Percentiles rank a stretch among this genome's conserved stretches.
These are phyloP conservation scores for Orobanche coerulescens DNA, from an alignment of 257 asterid genomes.

Conservation along the genomic window DNA sequence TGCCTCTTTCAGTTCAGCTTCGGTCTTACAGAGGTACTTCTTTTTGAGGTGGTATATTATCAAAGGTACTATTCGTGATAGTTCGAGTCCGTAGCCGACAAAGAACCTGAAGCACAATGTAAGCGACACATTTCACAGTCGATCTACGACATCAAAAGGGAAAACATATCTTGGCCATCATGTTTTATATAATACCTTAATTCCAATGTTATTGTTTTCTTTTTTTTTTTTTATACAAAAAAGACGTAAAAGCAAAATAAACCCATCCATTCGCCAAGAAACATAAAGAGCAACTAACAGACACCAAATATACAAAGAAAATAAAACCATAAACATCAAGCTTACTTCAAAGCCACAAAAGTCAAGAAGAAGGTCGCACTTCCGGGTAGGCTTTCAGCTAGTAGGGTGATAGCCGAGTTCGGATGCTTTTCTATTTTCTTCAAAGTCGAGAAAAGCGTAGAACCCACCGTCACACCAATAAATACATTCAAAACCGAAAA, in stretches of 20 bases:
- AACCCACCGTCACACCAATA: slow-evolving; percentile 76
- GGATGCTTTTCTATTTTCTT: slow-evolving; percentile 49
- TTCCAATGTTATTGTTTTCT: too few species aligned
- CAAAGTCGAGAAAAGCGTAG: slow-evolving; percentile 49
- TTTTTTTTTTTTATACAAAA: too few species aligned
- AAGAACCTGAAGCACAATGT: slow-evolving; percentile 61
- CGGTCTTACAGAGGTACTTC: slow-evolving; percentile 77
- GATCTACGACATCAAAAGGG: not conserved
- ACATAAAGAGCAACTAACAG: not conserved
- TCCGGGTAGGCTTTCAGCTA: slow-evolving; percentile 83
- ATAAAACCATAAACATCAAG: not conserved
- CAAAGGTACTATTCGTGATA: slow-evolving; percentile 71
- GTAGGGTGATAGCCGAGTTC: slow-evolving; percentile 23
- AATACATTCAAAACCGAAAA: slow-evolving; percentile 77
- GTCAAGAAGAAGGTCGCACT: slow-evolving; percentile 97
- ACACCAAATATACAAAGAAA: not conserved
- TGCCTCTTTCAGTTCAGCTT: slow-evolving; percentile 71
- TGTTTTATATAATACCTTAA: not conserved
- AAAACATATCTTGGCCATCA: not conserved
- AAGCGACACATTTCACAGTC: not conserved
- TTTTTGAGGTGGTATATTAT: slow-evolving; percentile 68
- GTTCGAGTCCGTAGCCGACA: slow-evolving; percentile 90
- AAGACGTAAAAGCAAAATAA: not conserved
- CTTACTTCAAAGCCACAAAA: slow-evolving; percentile 89
- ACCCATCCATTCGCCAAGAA: not conserved